phyloP scores from a whole-genome alignment of 1,139 yeast genomes.

The Taphrina deformans region DNA sequence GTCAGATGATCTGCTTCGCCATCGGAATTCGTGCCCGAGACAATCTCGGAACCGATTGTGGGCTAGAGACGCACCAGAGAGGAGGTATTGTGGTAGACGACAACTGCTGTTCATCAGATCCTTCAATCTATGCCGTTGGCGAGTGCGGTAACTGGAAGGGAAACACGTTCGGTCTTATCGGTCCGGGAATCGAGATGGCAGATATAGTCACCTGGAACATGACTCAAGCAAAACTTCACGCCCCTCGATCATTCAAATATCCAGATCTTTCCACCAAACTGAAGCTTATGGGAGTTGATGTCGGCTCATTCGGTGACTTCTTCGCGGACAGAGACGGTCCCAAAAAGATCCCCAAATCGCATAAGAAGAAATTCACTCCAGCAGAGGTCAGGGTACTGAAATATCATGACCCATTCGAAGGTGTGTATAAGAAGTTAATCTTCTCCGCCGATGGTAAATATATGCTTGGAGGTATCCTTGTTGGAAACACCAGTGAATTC shows the following conservation, averaged over 20 bases:
- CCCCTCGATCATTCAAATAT: slow-evolving; percentile 42
- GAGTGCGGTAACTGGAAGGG: slow-evolving; percentile 48
- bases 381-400: slow-evolving; percentile 41
- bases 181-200: slow-evolving; percentile 47
- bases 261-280: slow-evolving; percentile 47
- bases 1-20: slow-evolving; percentile 45
- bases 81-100: slow-evolving; percentile 46
- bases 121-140: slow-evolving; percentile 45
- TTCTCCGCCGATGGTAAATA: slow-evolving; percentile 46
- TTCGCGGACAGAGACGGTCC: slow-evolving; percentile 46
- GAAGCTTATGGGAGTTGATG: slow-evolving; percentile 47
- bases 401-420: slow-evolving; percentile 46
- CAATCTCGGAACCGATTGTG: slow-evolving; percentile 43
- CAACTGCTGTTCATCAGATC: slow-evolving; percentile 43
- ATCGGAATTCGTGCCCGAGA: slow-evolving; percentile 47
- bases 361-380: slow-evolving; percentile 35
- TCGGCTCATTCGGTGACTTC: slow-evolving; percentile 47
- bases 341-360: slow-evolving; percentile 43
- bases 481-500: slow-evolving; percentile 45
- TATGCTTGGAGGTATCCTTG: slow-evolving; percentile 46
- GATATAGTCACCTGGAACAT: slow-evolving; percentile 45
- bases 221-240: slow-evolving; percentile 46
- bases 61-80: slow-evolving; percentile 41
- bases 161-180: slow-evolving; percentile 46
- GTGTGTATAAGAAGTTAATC: slow-evolving; percentile 45